These are phyloP conservation scores for Dictyostelium intermedium DNA, from an alignment of 78 protist genomes.

Conservation along the genomic window DNA sequence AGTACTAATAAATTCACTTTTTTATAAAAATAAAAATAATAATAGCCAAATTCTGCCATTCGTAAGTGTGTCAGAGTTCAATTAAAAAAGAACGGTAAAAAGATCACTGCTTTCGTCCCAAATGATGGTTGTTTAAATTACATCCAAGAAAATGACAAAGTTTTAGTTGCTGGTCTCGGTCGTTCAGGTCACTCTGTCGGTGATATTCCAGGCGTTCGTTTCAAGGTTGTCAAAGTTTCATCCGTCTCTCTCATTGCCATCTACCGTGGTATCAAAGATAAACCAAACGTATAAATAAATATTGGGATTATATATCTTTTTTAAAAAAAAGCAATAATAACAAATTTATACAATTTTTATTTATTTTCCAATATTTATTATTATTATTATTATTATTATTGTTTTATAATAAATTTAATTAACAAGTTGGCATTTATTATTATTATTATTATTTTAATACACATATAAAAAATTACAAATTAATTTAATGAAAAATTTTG, in stretches of 20 bases:
- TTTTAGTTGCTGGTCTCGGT: constrained; percentile 99
- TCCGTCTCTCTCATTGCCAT: constrained; percentile 94
- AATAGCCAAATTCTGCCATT: constrained; percentile 99
- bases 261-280: constrained; percentile 93
- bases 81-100: constrained; percentile 99
- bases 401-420: too few relatives aligned
- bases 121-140: constrained; percentile 99
- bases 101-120: constrained; percentile 99
- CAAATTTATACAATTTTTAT: too few relatives aligned
- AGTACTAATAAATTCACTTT: neutral
- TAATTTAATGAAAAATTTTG: too few relatives aligned
- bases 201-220: constrained; percentile 99
- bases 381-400: too few relatives aligned
- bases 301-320: neutral
- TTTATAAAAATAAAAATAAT: too few relatives aligned
- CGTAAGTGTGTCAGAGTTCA: constrained; percentile 99
- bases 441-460: too few relatives aligned
- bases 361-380: too few relatives aligned
- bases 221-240: constrained; percentile 98
- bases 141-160: constrained; percentile 99
- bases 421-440: too few relatives aligned
- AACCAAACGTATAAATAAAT: constrained; percentile 87
- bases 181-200: constrained; percentile 99
- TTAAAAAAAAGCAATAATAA: neutral
- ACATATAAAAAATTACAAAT: too few relatives aligned